These are phyloP conservation scores for Tylopilus sp. DNA, from an alignment of 768 basidiomycete genomes.

Conservation along the genomic window DNA sequence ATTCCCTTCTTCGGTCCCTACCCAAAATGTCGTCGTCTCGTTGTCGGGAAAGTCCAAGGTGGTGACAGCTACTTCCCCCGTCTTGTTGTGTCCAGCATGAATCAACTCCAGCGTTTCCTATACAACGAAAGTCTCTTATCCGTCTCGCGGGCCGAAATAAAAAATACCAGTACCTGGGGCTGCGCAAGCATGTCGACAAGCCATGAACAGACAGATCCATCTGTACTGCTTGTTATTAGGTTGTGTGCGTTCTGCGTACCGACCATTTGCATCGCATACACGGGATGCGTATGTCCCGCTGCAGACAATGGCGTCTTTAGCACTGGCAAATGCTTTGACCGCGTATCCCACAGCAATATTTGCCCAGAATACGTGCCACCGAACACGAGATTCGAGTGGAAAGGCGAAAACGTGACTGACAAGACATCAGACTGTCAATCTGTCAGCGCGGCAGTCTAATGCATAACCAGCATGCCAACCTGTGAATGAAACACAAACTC, in stretches of 20 bases:
- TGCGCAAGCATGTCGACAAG: conserved; percentile 98
- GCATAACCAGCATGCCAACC: conserved; percentile 43
- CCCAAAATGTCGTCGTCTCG: conserved; percentile 96
- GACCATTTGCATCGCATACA: conserved; percentile 98
- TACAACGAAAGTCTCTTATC: background rate
- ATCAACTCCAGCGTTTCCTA: conserved; percentile 93
- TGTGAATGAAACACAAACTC: conserved; percentile 99
- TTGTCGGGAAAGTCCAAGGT: conserved; percentile 92
- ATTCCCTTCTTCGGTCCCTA: conserved; percentile 97
- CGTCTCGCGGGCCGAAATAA: background rate
- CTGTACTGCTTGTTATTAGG: conserved; percentile 93
- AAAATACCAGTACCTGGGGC: conserved; percentile 67
- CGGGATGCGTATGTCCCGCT: conserved; percentile 96
- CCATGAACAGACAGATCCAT: conserved; percentile 97
- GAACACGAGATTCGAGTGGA: conserved; percentile 95
- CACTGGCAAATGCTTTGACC: conserved; percentile 93
- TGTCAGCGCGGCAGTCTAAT: conserved; percentile 1
- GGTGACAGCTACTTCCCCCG: conserved; percentile 94
- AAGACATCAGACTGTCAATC: conserved; percentile 85
- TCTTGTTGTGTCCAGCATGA: conserved; percentile 92
- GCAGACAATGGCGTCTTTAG: conserved; percentile 96
- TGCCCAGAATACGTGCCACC: conserved; percentile 99
- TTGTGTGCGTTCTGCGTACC: conserved; percentile 99
- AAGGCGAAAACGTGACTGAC: conserved; percentile 95
- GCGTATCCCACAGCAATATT: conserved; percentile 96